phyloP scores from a whole-genome alignment of 208 protist genomes.

The Sergeia podlipaevii region DNA sequence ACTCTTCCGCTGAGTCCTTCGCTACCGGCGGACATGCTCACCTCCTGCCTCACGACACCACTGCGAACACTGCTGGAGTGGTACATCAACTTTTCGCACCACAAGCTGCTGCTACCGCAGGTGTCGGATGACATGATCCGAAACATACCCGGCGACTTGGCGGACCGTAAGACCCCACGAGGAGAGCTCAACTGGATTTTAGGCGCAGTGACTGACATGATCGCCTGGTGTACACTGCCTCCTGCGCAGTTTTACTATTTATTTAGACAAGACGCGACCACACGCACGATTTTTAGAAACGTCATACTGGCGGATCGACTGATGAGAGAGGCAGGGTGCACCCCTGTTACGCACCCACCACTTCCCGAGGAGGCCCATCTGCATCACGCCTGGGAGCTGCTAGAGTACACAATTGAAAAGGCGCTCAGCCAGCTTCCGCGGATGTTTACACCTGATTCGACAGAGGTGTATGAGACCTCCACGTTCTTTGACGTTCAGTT shows the following conservation, averaged over 20 bases:
- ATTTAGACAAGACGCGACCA: conserved; percentile 95
- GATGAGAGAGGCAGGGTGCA: conserved; percentile 93
- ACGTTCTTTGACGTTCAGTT: conserved; percentile 98
- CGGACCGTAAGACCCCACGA: conserved; percentile 87
- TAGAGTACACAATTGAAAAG: conserved; percentile 94
- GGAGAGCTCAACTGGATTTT: conserved; percentile 99
- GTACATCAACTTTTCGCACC: conserved; percentile 85
- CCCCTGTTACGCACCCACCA: conserved; percentile 92
- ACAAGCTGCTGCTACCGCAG: conserved; percentile 77
- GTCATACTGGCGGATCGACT: conserved; percentile 97
- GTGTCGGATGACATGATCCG: conserved; percentile 87
- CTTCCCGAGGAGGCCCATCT: conserved; percentile 92
- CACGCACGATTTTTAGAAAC: conserved; percentile 96
- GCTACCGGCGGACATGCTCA: conserved; percentile 99
- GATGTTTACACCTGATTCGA: conserved; percentile 42
- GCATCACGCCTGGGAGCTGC: conserved; percentile 96
- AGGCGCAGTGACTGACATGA: conserved; percentile 98
- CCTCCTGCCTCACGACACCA: conserved; percentile 98
- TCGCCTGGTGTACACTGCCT: conserved; percentile 96
- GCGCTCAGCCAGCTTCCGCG: conserved; percentile 90
- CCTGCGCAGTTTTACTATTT: conserved; percentile 92
- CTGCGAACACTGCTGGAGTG: conserved; percentile 95
- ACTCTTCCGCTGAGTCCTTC: conserved; percentile 95
- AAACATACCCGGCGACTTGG: conserved; percentile 55
- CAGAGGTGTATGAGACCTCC: conserved; percentile 71